A percentile compares a stretch with the other conserved stretches of the same genome.
Conservation (phyloP, 192 early-diverging fungal genomes). For the Dispira simplex region DNA sequence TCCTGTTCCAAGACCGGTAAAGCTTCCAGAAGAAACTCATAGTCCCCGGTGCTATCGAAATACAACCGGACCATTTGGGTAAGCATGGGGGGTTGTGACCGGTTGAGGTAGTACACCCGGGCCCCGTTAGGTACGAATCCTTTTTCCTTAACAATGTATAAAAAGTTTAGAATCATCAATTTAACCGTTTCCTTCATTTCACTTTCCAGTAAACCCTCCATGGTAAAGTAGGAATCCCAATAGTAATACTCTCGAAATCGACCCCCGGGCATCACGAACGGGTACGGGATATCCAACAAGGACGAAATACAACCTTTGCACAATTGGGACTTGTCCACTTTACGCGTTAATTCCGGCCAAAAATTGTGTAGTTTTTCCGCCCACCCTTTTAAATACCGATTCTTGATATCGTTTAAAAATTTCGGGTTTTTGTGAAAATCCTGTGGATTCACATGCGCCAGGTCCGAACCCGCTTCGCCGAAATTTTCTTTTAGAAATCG, state of each 20-base stretch:
- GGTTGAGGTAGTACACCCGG: conserved; percentile 53
- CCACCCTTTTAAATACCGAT: conserved; percentile 32
- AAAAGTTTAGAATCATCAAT: conserved; percentile 41
- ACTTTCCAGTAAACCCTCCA: conserved; percentile 44
- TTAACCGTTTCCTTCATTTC: conserved; percentile 28
- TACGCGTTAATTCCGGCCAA: conserved; percentile 42
- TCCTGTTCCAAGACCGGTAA: conserved; percentile 40
- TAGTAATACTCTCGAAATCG: conserved; percentile 62
- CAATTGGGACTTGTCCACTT: conserved; percentile 27
- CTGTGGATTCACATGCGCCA: conserved; percentile 21
- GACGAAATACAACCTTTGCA: conserved; percentile 40
- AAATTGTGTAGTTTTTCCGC: conserved; percentile 27
- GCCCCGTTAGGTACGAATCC: conserved; percentile 68
- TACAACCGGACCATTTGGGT: conserved; percentile 50
- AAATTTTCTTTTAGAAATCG: conserved; percentile 42
- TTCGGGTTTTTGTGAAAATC: conserved; percentile 20
- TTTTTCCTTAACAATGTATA: conserved; percentile 35
- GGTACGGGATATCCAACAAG: conserved; percentile 33
- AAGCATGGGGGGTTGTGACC: conserved; percentile 61
- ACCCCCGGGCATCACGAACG: conserved; percentile 58
- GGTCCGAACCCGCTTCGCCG: conserved; percentile 30
- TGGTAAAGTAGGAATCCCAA: conserved; percentile 55
- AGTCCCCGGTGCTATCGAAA: conserved; percentile 31
- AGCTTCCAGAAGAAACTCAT: conserved; percentile 23
- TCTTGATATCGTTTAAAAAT: conserved; percentile 28